Conservation (phyloP, 345 rosid species). For the Firmiana major region DNA sequence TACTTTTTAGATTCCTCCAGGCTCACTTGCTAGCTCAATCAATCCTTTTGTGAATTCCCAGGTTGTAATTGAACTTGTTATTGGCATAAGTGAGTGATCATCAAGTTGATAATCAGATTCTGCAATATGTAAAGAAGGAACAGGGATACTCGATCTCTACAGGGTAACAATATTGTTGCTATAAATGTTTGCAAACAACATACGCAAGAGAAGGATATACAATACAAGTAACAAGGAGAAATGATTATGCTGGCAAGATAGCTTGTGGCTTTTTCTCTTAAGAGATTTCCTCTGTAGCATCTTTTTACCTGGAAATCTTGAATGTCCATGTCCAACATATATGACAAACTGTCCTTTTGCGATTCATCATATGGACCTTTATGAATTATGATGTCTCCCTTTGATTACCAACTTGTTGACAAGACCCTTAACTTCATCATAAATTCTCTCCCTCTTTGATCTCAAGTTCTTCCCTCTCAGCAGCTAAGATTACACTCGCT, state of each 20-base stretch:
- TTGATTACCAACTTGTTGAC: conserved; percentile 11
- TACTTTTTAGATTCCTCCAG: not conserved
- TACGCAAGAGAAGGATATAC: not conserved
- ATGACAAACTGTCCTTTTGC: conserved; percentile 19
- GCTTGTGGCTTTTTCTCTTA: not conserved
- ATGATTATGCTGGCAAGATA: not conserved
- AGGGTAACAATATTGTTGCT: not conserved
- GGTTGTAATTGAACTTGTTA: not conserved
- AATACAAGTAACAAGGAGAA: not conserved
- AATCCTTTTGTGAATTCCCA: not conserved
- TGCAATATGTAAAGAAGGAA: not conserved
- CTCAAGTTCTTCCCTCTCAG: not conserved
- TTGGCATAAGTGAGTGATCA: not conserved
- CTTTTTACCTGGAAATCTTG: not conserved
- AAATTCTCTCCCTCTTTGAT: not conserved
- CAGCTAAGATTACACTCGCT: not conserved
- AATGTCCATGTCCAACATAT: not conserved
- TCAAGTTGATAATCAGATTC: not conserved
- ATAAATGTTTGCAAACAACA: not conserved
- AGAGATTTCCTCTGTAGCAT: not conserved
- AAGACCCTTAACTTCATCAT: not conserved
- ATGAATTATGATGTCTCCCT: conserved; percentile 1
- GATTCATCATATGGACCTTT: not conserved
- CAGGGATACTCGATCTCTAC: not conserved
- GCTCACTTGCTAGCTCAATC: not conserved